Evolutionary conservation across 805 yeast species (phyloP).

Genomic region (Blastobotrys terrestris): DNA sequence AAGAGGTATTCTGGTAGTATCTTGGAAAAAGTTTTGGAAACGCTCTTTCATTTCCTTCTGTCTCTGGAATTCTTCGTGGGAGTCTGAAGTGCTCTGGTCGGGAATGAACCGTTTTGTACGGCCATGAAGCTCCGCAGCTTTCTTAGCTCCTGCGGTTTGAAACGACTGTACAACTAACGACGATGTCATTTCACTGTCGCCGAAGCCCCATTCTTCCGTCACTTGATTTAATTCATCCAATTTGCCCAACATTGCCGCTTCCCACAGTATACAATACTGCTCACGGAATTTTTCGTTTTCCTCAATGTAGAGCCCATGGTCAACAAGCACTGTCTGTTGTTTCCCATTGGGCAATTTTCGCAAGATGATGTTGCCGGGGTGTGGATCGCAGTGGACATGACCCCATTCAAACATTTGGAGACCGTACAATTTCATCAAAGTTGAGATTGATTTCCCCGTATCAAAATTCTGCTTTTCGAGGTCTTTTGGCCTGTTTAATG

Average conservation of each 20-base stretch:
- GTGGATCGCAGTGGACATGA: slow-evolving; percentile 69
- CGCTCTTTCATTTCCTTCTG: slow-evolving; percentile 30
- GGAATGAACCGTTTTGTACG: background rate
- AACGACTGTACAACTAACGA: slow-evolving; percentile 47
- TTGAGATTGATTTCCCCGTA: slow-evolving; percentile 39
- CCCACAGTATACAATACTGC: slow-evolving; percentile 62
- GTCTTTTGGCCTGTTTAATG: slow-evolving; percentile 42
- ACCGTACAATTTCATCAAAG: slow-evolving; percentile 46
- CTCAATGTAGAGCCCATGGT: slow-evolving; percentile 66
- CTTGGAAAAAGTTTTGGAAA: slow-evolving; percentile 51
- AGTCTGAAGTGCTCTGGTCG: background rate
- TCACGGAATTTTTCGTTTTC: slow-evolving; percentile 45
- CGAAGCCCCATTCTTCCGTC: slow-evolving; percentile 61
- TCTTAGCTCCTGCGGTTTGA: slow-evolving; percentile 20
- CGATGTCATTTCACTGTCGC: slow-evolving; percentile 54
- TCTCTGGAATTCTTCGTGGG: slow-evolving; percentile 26
- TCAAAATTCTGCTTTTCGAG: slow-evolving; percentile 37
- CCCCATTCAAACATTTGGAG: slow-evolving; percentile 63
- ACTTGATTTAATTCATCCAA: slow-evolving; percentile 41
- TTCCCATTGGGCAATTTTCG: slow-evolving; percentile 28
- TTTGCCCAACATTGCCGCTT: slow-evolving; percentile 50
- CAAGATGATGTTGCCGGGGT: slow-evolving; percentile 70
- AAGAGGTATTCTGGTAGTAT: slow-evolving; percentile 60
- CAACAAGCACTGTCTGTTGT: slow-evolving; percentile 55
- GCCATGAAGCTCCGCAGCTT: slow-evolving; percentile 9